These are phyloP conservation scores for Calocybe gangraenosa DNA, from an alignment of 768 basidiomycete species.

Conservation along the genomic window DNA sequence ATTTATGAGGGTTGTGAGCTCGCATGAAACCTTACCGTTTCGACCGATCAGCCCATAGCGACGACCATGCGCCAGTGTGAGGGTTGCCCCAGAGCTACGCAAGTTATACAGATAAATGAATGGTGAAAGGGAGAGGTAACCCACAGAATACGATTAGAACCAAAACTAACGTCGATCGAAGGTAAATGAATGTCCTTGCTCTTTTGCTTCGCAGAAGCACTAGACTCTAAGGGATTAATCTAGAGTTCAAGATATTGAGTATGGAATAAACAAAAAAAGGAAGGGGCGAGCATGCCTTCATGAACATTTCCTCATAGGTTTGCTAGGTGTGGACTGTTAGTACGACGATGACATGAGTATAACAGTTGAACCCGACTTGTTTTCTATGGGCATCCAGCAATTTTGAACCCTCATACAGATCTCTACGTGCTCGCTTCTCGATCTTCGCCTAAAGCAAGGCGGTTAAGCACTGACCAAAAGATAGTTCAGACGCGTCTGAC, in stretches of 20 bases:
- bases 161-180: slow-evolving; percentile 95
- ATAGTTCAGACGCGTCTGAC: slow-evolving; percentile 28
- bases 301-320: slow-evolving; percentile 98
- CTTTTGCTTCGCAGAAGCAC: slow-evolving; percentile 80
- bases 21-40: slow-evolving; percentile 47
- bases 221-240: slow-evolving; percentile 92
- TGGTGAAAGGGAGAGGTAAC: slow-evolving; percentile 8
- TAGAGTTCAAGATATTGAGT: slow-evolving; percentile 20
- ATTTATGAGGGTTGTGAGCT: background rate
- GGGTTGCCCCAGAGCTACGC: slow-evolving; percentile 73
- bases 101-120: slow-evolving; percentile 5
- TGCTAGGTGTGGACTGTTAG: slow-evolving; percentile 47
- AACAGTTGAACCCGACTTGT: slow-evolving; percentile 48
- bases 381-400: slow-evolving; percentile 89
- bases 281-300: slow-evolving; percentile 61
- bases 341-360: slow-evolving; percentile 1
- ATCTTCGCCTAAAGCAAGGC: slow-evolving; percentile 72
- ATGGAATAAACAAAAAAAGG: background rate
- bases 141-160: slow-evolving; percentile 89
- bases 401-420: slow-evolving; percentile 95
- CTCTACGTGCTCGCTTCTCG: slow-evolving; percentile 87
- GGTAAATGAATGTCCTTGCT: slow-evolving; percentile 96
- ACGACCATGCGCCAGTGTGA: slow-evolving; percentile 85
- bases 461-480: slow-evolving; percentile 4
- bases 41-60: slow-evolving; percentile 91